Percentiles rank a stretch among this genome's conserved stretches.
These are phyloP conservation scores for Vigna mungo DNA, from an alignment of 306 rosid species.

Conservation along the genomic window DNA sequence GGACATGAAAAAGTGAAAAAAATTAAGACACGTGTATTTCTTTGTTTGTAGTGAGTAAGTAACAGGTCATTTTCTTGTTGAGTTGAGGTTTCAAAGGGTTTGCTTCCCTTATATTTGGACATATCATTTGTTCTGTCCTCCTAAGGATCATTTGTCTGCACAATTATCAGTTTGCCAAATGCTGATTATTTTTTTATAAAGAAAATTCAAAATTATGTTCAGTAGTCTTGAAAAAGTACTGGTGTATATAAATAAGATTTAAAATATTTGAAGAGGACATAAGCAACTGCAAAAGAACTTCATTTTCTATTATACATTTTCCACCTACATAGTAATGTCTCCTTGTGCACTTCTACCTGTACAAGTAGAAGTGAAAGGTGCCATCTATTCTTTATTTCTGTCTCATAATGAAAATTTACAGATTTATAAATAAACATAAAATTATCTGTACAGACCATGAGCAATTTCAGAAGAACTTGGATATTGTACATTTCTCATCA, in stretches of 20 bases:
- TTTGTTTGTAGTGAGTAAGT: not conserved
- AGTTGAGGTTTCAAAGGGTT: not conserved
- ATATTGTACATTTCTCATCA: constrained; percentile 5
- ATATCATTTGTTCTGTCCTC: not conserved
- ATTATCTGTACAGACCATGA: not conserved
- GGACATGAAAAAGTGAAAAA: not conserved
- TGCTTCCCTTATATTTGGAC: not conserved
- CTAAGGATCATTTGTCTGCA: too few relatives aligned
- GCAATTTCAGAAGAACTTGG: not conserved
- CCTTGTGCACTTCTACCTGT: not conserved
- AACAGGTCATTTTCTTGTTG: not conserved
- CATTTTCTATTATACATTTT: not conserved
- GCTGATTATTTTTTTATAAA: too few relatives aligned
- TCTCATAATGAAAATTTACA: constrained; percentile 17
- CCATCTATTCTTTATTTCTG: not conserved
- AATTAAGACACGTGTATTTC: not conserved
- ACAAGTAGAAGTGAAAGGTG: not conserved
- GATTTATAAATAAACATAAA: not conserved
- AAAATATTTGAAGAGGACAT: not conserved
- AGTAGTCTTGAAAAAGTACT: too few relatives aligned
- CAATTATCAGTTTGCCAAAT: too few relatives aligned
- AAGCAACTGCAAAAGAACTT: not conserved
- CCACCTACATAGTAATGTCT: not conserved
- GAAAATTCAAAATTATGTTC: too few relatives aligned
- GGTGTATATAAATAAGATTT: too few relatives aligned